phyloP scores from a whole-genome alignment of 352 stramenopile genomes.

The Phytopythium boreale region DNA sequence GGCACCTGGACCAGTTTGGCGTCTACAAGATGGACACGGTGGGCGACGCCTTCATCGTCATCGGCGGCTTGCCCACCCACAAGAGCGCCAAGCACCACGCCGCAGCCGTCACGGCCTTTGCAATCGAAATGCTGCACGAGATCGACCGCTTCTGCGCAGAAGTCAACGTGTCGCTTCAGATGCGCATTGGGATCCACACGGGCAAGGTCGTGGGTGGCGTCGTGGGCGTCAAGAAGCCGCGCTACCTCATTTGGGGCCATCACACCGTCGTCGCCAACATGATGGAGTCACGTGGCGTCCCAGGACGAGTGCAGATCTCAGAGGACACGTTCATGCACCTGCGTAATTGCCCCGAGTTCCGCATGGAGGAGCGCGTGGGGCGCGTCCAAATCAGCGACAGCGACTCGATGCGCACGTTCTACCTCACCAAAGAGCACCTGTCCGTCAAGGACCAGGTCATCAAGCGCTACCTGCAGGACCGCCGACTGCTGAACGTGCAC shows the following conservation, averaged over 20 bases:
- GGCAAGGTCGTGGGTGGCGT: slow-evolving; percentile 80
- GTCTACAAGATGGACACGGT: slow-evolving; percentile 90
- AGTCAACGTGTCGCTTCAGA: slow-evolving; percentile 67
- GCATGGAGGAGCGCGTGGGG: slow-evolving; percentile 38
- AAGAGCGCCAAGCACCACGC: slow-evolving; percentile 73
- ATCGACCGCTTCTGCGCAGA: slow-evolving; percentile 72
- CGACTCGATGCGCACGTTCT: slow-evolving; percentile 49
- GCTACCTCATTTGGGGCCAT: slow-evolving; percentile 84
- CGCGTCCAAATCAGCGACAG: slow-evolving; percentile 58
- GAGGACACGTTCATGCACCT: slow-evolving; percentile 59
- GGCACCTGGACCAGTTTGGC: slow-evolving; percentile 70
- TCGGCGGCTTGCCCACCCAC: slow-evolving; percentile 65
- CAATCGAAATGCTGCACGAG: slow-evolving; percentile 84
- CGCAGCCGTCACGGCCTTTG: slow-evolving; percentile 72
- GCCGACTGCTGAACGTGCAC: slow-evolving; percentile 29
- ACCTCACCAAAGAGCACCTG: slow-evolving; percentile 37
- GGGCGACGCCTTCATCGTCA: slow-evolving; percentile 83
- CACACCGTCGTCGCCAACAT: slow-evolving; percentile 78
- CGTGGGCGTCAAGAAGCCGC: slow-evolving; percentile 80
- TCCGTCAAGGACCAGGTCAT: slow-evolving; percentile 52
- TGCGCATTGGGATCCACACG: slow-evolving; percentile 86
- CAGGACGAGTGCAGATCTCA: slow-evolving; percentile 59
- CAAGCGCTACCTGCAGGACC: slow-evolving; percentile 39
- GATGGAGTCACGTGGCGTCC: slow-evolving; percentile 66
- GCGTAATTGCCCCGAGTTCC: slow-evolving; percentile 47